These are phyloP conservation scores for Quercus berberidifolia DNA, from an alignment of 306 rosid species.

Conservation along the genomic window DNA sequence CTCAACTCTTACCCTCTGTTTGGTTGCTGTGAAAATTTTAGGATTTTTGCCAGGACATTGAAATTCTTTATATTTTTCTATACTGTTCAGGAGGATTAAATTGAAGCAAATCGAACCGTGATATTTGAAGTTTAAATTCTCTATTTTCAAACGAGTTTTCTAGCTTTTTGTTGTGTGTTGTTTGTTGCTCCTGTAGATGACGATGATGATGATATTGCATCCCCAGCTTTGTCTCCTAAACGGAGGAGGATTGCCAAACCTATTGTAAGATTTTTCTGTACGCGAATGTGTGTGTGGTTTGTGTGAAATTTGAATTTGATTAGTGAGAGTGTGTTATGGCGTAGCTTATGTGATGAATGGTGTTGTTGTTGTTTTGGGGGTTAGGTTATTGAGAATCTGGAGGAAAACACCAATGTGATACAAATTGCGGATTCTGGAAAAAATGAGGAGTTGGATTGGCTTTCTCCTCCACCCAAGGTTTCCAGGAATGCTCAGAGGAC, in stretches of 20 bases:
- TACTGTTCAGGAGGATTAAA: background rate
- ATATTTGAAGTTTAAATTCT: background rate
- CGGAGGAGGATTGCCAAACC: constrained; percentile 37
- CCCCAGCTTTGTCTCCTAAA: constrained; percentile 25
- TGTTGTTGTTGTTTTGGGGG: constrained; percentile 6
- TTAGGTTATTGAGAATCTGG: constrained; percentile 43
- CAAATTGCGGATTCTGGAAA: constrained; percentile 47
- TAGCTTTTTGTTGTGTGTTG: background rate
- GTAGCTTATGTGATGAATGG: background rate
- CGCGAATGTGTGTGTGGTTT: background rate
- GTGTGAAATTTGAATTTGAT: background rate
- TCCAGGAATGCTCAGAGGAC: constrained; percentile 10
- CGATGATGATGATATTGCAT: constrained; percentile 27
- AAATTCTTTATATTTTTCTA: background rate
- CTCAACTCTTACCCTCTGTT: background rate
- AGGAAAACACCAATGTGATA: constrained; percentile 14
- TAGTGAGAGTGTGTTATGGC: background rate
- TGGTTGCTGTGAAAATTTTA: background rate
- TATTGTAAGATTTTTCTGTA: constrained; percentile 6
- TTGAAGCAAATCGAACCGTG: background rate
- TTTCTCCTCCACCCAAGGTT: constrained; percentile 82
- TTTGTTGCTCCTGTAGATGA: constrained; percentile 29
- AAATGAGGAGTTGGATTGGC: constrained; percentile 76
- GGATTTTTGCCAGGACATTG: background rate
- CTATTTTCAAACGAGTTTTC: background rate